Percentiles rank a stretch among this genome's conserved stretches.
Conservation (phyloP, 257 asterid genomes). For the Capsicum baccatum region DNA sequence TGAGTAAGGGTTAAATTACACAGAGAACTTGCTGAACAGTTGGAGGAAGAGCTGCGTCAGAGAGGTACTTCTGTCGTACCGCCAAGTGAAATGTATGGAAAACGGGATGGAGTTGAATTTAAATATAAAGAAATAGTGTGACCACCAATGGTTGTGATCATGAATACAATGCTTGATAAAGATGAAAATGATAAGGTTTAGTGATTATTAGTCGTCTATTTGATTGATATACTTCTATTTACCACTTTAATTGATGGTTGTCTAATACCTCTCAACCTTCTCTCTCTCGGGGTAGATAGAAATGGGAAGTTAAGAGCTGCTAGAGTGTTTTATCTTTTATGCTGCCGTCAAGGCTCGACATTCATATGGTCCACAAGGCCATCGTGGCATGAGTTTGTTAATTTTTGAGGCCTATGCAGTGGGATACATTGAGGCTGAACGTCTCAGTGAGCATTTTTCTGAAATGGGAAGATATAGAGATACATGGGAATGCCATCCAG, state of each 20-base stretch:
- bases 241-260: background rate
- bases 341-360: constrained; percentile 48
- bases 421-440: constrained; percentile 53
- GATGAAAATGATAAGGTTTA: constrained; percentile 49
- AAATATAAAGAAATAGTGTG: constrained; percentile 48
- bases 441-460: constrained; percentile 40
- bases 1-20: constrained; percentile 46
- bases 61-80: constrained; percentile 43
- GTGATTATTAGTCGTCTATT: background rate
- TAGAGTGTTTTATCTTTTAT: constrained; percentile 43
- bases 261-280: background rate
- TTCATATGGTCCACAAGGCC: constrained; percentile 58
- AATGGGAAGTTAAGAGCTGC: constrained; percentile 57
- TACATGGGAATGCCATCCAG: constrained; percentile 40
- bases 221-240: background rate
- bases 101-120: constrained; percentile 39
- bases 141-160: constrained; percentile 55
- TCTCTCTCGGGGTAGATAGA: constrained; percentile 48
- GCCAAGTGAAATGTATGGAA: constrained; percentile 46
- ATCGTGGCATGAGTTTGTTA: constrained; percentile 51
- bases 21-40: constrained; percentile 45
- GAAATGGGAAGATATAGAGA: constrained; percentile 39
- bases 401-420: constrained; percentile 51
- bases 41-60: constrained; percentile 51
- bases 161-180: constrained; percentile 45